Evolutionary conservation across 257 asterid species (phyloP).

Genomic region (Datura wrightii): DNA sequence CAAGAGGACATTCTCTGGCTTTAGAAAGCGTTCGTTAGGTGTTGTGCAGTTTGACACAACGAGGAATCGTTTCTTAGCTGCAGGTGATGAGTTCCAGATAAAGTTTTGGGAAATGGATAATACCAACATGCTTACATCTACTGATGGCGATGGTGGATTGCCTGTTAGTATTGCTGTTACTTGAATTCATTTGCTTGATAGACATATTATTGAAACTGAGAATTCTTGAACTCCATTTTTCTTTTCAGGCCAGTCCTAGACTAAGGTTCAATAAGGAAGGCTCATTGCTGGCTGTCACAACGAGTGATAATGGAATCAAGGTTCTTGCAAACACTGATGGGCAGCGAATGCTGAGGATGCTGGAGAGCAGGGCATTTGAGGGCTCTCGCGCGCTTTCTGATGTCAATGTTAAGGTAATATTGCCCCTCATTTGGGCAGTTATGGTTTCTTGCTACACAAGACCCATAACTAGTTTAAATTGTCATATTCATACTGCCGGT

Average conservation of each 20-base stretch:
- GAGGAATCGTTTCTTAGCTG: conserved; percentile 86
- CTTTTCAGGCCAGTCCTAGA: conserved; percentile 84
- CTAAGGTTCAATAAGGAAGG: conserved; percentile 91
- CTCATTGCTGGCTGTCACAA: conserved; percentile 85
- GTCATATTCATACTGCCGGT: conserved; percentile 24
- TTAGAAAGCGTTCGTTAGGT: conserved; percentile 85
- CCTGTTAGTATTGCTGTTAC: conserved; percentile 65
- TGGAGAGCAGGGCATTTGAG: conserved; percentile 85
- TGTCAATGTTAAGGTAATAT: conserved; percentile 68
- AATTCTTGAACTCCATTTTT: conserved; percentile 24
- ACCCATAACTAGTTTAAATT: background rate
- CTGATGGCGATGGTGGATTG: conserved; percentile 91
- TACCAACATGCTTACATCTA: conserved; percentile 61
- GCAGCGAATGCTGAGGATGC: conserved; percentile 86
- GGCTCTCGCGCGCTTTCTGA: conserved; percentile 82
- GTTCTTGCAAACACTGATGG: conserved; percentile 85
- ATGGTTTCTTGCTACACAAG: background rate
- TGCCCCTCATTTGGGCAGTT: conserved; percentile 15
- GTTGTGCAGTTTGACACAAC: conserved; percentile 92
- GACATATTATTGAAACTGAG: background rate
- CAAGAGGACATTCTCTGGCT: conserved; percentile 79
- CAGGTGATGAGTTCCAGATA: conserved; percentile 92
- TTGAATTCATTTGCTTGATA: conserved; percentile 7
- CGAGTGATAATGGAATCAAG: conserved; percentile 91
- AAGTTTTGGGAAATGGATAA: conserved; percentile 97